Evolutionary conservation across 2,329 filamentous ascomycete genomes (phyloP), one percentile per base, ranked within the genome.

Genomic region (Epichloe gansuensis): DNA sequence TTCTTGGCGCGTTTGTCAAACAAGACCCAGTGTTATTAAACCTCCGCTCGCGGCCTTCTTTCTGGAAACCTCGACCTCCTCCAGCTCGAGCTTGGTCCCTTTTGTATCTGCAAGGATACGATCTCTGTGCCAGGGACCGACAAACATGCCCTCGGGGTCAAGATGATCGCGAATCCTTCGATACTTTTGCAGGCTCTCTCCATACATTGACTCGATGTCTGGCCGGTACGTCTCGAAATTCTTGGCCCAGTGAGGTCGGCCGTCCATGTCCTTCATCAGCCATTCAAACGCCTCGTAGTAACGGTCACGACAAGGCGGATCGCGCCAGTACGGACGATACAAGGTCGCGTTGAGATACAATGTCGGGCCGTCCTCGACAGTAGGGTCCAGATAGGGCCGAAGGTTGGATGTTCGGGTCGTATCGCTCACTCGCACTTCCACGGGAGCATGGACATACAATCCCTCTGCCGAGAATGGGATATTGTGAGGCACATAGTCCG

Each of bases 251-350:
- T 95, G 90, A 17, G 90, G 90, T 46, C 80, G 80, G 8, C 85
- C 90, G 50, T 85, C 87, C 60, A 94, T 73, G 45, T 94, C 86
- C 54, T 81, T 83, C 90, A 95, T 95, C 46, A 95, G 74, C 75
- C 85, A 91, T 68, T 95, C 90, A 58, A 95, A 95, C 1, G 85
- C 90, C 68, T 91, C 77, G 67, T 95, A 95, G 73, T 95, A 95
- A 46, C 86, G 78, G 51, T 77, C 75, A 51, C 75, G 78, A 62
- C 86, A 91, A 0, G 88, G 86, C 9, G 90, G 89, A 60, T 95
- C 87, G 54, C 75, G 75, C 61, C 79, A 74, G 65, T 94, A 93
- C 0, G 90, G 87, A 15, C 89, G 78, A 69, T 95, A 95, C 39
- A 95, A 78, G 0, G 89, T 95, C 21, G 90, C 89, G 62, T 95